Evolutionary conservation across 2,329 filamentous ascomycete species (phyloP).

Genomic region (Beauveria caledonica): DNA sequence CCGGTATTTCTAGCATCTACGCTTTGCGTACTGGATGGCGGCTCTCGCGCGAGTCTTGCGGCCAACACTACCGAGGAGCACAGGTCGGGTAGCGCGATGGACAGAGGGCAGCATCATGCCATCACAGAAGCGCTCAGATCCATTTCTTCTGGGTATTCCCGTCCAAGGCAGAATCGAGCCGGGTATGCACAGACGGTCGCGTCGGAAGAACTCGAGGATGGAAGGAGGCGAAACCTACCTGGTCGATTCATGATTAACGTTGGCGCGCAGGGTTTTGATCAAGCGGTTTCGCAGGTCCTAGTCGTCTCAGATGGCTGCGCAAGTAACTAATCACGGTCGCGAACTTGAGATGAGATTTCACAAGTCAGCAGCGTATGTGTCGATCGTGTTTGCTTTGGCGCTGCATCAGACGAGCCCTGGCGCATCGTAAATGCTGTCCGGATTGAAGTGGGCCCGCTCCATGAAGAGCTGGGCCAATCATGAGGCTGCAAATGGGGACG

Average conservation of each 20-base stretch:
- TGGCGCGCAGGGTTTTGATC: neutral
- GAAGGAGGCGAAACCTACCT: slow-evolving; percentile 39
- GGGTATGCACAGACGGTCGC: neutral
- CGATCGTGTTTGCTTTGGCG: slow-evolving; percentile 5
- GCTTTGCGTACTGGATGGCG: neutral
- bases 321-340: neutral
- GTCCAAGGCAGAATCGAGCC: neutral
- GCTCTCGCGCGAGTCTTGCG: neutral
- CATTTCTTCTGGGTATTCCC: neutral
- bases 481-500: neutral
- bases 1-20: neutral
- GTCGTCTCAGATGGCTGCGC: neutral
- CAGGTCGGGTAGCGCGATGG: neutral
- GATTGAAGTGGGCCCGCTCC: slow-evolving; percentile 31
- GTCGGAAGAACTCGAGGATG: neutral
- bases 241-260: slow-evolving; percentile 44
- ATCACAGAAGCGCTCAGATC: neutral
- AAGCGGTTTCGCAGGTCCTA: neutral
- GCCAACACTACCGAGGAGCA: neutral
- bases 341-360: neutral
- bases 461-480: slow-evolving; percentile 10
- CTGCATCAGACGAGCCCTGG: neutral
- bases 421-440: slow-evolving; percentile 13
- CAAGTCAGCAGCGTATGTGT: neutral
- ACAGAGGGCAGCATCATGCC: neutral